These are phyloP conservation scores for Cyamopsis tetragonoloba DNA, from an alignment of 306 rosid genomes.

Conservation along the genomic window DNA sequence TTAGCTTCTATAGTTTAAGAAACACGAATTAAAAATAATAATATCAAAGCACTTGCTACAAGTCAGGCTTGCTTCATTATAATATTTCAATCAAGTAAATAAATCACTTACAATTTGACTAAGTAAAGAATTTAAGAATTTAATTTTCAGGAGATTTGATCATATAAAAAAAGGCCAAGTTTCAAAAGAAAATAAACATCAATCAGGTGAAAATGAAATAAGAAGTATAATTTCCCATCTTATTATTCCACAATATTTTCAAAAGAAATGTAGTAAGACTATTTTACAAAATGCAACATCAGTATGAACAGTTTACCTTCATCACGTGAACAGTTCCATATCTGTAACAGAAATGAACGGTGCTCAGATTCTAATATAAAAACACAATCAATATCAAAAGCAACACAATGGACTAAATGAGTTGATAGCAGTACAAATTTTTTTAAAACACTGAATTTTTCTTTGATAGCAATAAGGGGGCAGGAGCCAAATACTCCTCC, in stretches of 20 bases:
- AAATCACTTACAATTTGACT: neutral
- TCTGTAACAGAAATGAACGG: constrained; percentile 56
- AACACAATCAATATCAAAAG: neutral
- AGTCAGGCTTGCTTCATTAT: neutral
- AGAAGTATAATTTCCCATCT: neutral
- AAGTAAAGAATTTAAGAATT: neutral
- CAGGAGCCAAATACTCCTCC: neutral
- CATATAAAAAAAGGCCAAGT: neutral
- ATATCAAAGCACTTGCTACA: neutral
- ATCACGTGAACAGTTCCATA: constrained; percentile 92
- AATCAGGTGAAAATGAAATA: constrained; percentile 6
- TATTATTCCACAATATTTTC: neutral
- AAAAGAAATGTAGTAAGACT: neutral
- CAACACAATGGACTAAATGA: neutral
- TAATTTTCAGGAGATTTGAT: neutral
- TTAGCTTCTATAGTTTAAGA: neutral
- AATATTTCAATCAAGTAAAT: neutral
- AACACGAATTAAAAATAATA: neutral
- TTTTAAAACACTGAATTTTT: neutral
- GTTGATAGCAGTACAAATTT: neutral
- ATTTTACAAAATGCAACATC: constrained; percentile 2
- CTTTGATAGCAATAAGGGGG: neutral
- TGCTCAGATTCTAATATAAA: constrained; percentile 30
- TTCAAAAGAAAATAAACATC: neutral
- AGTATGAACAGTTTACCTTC: constrained; percentile 55